Conservation (phyloP, 2,329 filamentous ascomycete species). For the Annulohypoxylon truncatum region DNA sequence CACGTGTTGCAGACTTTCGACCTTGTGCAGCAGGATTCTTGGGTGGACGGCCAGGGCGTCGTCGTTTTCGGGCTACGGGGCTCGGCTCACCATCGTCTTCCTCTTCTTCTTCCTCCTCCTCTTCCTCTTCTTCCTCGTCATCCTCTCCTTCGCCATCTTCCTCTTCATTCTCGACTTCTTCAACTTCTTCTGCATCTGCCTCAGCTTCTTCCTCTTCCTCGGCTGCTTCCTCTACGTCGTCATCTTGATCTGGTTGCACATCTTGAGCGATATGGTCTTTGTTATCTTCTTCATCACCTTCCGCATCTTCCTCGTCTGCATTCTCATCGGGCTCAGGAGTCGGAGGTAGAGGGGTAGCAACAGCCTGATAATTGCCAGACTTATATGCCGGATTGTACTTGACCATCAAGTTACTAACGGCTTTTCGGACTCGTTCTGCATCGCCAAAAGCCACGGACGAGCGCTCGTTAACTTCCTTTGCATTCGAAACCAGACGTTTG, state of each 20-base stretch:
- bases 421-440: conserved; percentile 87
- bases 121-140: conserved; percentile 32
- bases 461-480: conserved; percentile 84
- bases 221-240: conserved; percentile 44
- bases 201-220: conserved; percentile 47
- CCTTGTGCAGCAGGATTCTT: conserved; percentile 50
- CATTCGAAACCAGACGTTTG: conserved; percentile 88
- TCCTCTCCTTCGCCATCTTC: conserved; percentile 29
- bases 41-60: conserved; percentile 52
- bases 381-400: conserved; percentile 87
- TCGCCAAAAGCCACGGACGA: conserved; percentile 81
- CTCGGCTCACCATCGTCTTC: conserved; percentile 40
- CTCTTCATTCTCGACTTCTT: conserved; percentile 40
- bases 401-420: conserved; percentile 88
- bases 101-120: conserved; percentile 38
- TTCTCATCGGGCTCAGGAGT: conserved; percentile 56
- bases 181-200: conserved; percentile 46
- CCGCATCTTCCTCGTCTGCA: conserved; percentile 41
- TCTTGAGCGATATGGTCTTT: conserved; percentile 34
- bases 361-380: conserved; percentile 72
- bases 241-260: conserved; percentile 27
- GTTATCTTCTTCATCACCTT: conserved; percentile 38
- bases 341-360: conserved; percentile 77
- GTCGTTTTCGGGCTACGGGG: conserved; percentile 27
- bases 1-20: conserved; percentile 47